A percentile compares a stretch with the other conserved stretches of the same genome.
phyloP scores from a whole-genome alignment of 163 green algal species.

The Scenedesmus sp. region DNA sequence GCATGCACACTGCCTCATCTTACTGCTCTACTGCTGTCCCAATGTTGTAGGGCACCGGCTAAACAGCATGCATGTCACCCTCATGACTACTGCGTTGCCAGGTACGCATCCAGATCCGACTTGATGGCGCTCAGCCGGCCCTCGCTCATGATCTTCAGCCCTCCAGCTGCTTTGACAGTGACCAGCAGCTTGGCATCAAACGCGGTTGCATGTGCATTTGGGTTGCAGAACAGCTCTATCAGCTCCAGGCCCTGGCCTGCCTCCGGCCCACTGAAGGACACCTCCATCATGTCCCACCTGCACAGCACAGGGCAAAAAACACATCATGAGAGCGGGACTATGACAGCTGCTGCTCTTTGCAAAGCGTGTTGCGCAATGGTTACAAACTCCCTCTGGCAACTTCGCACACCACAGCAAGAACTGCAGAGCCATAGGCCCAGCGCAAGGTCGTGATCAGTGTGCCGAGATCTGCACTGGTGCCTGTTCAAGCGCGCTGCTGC shows the following conservation, averaged over 20 bases:
- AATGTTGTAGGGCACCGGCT: too few relatives aligned
- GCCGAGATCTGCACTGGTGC: background rate
- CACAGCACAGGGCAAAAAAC: background rate
- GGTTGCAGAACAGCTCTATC: slow-evolving; percentile 83
- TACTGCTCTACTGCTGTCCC: too few relatives aligned
- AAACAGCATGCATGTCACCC: too few relatives aligned
- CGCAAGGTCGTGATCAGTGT: background rate
- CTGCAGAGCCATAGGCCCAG: background rate
- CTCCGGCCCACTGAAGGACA: slow-evolving; percentile 7
- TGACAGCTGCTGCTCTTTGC: background rate
- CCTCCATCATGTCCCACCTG: slow-evolving; percentile 59
- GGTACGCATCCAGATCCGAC: slow-evolving; percentile 39
- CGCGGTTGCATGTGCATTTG: slow-evolving; percentile 78
- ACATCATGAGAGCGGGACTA: too few relatives aligned
- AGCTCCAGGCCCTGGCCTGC: slow-evolving; percentile 32
- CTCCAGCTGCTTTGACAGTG: slow-evolving; percentile 60
- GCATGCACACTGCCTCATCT: too few relatives aligned
- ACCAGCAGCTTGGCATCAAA: slow-evolving; percentile 87
- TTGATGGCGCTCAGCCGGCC: slow-evolving; percentile 51
- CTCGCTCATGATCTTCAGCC: slow-evolving; percentile 17
- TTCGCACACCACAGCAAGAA: too few relatives aligned
- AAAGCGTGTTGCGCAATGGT: too few relatives aligned
- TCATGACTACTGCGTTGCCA: background rate
- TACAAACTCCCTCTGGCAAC: too few relatives aligned
- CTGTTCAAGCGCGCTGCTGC: background rate